Conservation (phyloP, 2,329 filamentous ascomycete species). For the Aspergillus calidoustus region DNA sequence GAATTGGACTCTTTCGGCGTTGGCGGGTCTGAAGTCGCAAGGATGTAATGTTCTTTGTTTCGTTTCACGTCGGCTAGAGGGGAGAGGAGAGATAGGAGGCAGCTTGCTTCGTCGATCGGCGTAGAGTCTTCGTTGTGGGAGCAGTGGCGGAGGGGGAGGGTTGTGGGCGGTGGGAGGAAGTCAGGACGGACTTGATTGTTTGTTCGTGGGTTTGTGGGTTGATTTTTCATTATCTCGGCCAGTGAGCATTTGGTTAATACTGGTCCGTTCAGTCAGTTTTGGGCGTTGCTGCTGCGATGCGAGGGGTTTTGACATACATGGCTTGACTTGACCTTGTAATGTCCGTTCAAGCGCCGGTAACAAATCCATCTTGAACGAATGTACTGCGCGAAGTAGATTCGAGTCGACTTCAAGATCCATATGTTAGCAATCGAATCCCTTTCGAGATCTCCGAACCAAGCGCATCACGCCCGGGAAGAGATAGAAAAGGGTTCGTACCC, state of each 20-base stretch:
- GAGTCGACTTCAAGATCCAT: slow-evolving; percentile 68
- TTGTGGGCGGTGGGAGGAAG: slow-evolving; percentile 51
- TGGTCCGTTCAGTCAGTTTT: slow-evolving; percentile 38
- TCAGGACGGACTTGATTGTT: slow-evolving; percentile 45
- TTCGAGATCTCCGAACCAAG: background rate
- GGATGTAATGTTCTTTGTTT: slow-evolving; percentile 55
- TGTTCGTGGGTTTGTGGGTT: slow-evolving; percentile 45
- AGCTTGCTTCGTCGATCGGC: slow-evolving; percentile 50
- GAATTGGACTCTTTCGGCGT: slow-evolving; percentile 29
- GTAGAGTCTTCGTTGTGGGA: slow-evolving; percentile 49
- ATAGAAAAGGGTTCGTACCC: slow-evolving; percentile 51
- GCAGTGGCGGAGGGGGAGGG: slow-evolving; percentile 52
- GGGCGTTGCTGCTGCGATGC: background rate
- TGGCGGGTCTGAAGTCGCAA: slow-evolving; percentile 49
- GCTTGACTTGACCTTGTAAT: slow-evolving; percentile 84
- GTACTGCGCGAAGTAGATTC: slow-evolving; percentile 79
- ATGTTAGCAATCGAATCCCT: slow-evolving; percentile 24
- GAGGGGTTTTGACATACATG: slow-evolving; percentile 58
- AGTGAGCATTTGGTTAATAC: slow-evolving; percentile 75
- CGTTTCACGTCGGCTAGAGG: slow-evolving; percentile 44
- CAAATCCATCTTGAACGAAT: slow-evolving; percentile 89
- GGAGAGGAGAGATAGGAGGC: slow-evolving; percentile 50
- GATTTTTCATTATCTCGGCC: slow-evolving; percentile 47
- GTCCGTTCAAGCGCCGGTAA: slow-evolving; percentile 75
- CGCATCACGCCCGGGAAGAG: background rate